These are phyloP conservation scores for Paxillus rubicundulus DNA, from an alignment of 768 basidiomycete genomes.

Conservation along the genomic window DNA sequence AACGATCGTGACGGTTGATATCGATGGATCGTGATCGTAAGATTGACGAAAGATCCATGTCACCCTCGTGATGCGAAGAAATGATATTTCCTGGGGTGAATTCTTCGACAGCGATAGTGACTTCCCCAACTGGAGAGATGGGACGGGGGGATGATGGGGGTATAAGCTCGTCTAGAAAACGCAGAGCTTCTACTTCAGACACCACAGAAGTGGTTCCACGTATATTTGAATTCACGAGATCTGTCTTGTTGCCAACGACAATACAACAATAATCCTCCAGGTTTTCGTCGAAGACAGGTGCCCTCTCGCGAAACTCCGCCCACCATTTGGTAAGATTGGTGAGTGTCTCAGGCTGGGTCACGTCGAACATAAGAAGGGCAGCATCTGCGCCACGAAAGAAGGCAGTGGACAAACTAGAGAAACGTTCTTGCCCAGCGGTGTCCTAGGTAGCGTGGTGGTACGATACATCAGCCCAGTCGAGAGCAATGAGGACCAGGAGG, in stretches of 20 bases:
- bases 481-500: background rate
- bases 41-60: slow-evolving; percentile 22
- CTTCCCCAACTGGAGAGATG: slow-evolving; percentile 10
- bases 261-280: slow-evolving; percentile 65
- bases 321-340: slow-evolving; percentile 69
- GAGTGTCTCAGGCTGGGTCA: slow-evolving; percentile 63
- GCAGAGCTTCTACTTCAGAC: slow-evolving; percentile 44
- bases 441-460: slow-evolving; percentile 44
- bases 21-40: slow-evolving; percentile 20
- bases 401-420: slow-evolving; percentile 75
- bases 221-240: slow-evolving; percentile 37
- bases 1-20: slow-evolving; percentile 30
- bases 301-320: slow-evolving; percentile 66
- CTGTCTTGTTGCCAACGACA: slow-evolving; percentile 76
- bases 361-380: slow-evolving; percentile 77
- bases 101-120: slow-evolving; percentile 13
- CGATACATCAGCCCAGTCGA: slow-evolving; percentile 6
- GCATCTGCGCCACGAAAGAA: slow-evolving; percentile 88
- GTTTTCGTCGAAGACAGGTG: slow-evolving; percentile 66
- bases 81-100: slow-evolving; percentile 13
- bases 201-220: slow-evolving; percentile 22
- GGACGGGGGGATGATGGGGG: slow-evolving; percentile 32
- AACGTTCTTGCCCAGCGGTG: slow-evolving; percentile 86
- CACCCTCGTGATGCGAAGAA: background rate
- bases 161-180: slow-evolving; percentile 57